A percentile compares a stretch with the other conserved stretches of the same genome.
Evolutionary conservation across 2,329 filamentous ascomycete species (phyloP).

Genomic region (Sporothrix pallida): DNA sequence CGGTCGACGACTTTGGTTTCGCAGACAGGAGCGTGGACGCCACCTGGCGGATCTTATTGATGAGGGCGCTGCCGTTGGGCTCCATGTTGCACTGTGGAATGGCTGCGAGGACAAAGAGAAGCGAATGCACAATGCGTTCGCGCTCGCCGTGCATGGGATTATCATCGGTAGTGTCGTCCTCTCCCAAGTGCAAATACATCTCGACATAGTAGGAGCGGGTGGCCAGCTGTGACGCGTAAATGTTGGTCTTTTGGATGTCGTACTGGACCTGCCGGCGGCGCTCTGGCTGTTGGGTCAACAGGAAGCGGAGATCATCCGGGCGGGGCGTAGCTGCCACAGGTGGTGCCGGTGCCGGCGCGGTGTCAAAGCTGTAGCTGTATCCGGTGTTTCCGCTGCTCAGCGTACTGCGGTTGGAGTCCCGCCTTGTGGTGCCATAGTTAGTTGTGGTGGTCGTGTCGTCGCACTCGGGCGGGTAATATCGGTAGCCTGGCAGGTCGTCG

Average conservation of each 20-base stretch:
- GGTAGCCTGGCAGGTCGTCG: conserved; percentile 54
- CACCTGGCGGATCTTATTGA: conserved; percentile 83
- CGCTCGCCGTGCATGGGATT: conserved; percentile 73
- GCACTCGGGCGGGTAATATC: conserved; percentile 56
- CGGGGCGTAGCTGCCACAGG: conserved; percentile 46
- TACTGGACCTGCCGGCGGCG: conserved; percentile 69
- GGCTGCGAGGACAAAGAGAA: conserved; percentile 74
- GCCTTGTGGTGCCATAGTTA: not conserved
- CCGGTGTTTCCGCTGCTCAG: not conserved
- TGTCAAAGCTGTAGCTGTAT: conserved; percentile 35
- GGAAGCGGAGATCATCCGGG: conserved; percentile 57
- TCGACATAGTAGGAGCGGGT: conserved; percentile 86
- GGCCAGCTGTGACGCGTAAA: conserved; percentile 79
- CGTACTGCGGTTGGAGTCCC: not conserved
- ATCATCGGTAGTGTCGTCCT: conserved; percentile 61
- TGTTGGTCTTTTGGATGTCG: conserved; percentile 91
- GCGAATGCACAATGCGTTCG: conserved; percentile 79
- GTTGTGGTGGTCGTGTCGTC: conserved; percentile 33
- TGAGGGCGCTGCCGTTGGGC: conserved; percentile 67
- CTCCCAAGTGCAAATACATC: conserved; percentile 79
- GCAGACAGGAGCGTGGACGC: conserved; percentile 72
- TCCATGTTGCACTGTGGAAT: conserved; percentile 88
- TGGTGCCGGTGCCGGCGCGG: not conserved
- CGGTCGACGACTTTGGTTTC: not conserved
- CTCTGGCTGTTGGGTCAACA: conserved; percentile 56